Conservation (phyloP, 768 basidiomycete species). For the Rhodotorula diobovata region DNA sequence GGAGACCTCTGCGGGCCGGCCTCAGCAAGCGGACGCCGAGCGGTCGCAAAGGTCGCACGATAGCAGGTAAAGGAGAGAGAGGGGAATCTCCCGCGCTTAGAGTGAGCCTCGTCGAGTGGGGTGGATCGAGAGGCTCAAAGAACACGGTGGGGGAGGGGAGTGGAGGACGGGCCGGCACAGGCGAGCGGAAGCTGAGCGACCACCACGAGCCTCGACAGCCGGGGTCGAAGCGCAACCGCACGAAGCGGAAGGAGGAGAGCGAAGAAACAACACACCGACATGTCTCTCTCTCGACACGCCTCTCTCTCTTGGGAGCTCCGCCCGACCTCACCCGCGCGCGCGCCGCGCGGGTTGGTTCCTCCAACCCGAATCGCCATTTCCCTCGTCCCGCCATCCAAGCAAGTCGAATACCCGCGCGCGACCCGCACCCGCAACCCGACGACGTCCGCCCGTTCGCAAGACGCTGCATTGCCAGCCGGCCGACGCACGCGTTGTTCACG, state of each 20-base stretch:
- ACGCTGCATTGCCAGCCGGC: not conserved
- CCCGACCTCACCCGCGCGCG: too few relatives aligned
- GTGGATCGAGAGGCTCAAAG: not conserved
- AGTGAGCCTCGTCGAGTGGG: constrained; percentile 7
- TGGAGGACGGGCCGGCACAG: not conserved
- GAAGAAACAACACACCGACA: too few relatives aligned
- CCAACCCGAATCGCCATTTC: not conserved
- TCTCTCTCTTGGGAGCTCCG: too few relatives aligned
- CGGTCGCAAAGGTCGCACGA: not conserved
- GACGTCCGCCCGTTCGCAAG: not conserved
- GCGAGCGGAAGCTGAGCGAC: not conserved
- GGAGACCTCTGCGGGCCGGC: too few relatives aligned
- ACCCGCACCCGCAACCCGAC: too few relatives aligned
- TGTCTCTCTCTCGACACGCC: too few relatives aligned
- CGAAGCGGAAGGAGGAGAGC: too few relatives aligned
- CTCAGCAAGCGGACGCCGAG: too few relatives aligned
- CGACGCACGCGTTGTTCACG: not conserved
- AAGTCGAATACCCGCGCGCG: too few relatives aligned
- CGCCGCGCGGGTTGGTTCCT: too few relatives aligned
- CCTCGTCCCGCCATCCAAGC: too few relatives aligned
- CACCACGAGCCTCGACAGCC: too few relatives aligned
- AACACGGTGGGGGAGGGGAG: constrained; percentile 1
- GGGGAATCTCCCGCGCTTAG: constrained; percentile 21
- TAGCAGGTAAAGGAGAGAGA: not conserved
- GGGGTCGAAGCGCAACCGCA: not conserved